A percentile compares a stretch with the other conserved stretches of the same genome.
These are phyloP conservation scores for Chlorophyllum brunneum DNA, from an alignment of 768 basidiomycete species.

Conservation along the genomic window DNA sequence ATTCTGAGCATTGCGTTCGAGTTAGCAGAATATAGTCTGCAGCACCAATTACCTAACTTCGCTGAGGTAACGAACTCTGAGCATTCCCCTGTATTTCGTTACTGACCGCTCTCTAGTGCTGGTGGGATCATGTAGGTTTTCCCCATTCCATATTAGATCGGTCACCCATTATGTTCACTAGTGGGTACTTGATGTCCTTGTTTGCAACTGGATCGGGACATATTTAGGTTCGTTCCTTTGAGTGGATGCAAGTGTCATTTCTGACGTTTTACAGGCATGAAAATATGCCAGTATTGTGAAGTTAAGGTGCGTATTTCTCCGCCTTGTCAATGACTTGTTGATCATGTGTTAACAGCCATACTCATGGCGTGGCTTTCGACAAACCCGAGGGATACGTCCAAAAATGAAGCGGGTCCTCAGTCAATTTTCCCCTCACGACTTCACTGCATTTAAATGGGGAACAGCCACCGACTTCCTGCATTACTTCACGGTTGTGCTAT, in stretches of 20 bases:
- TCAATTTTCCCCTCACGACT: conserved; percentile 86
- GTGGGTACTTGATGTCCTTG: conserved; percentile 85
- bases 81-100: conserved; percentile 13
- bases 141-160: conserved; percentile 8
- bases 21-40: conserved; percentile 82
- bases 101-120: conserved; percentile 50
- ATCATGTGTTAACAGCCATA: conserved; percentile 52
- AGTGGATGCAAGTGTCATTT: conserved; percentile 14
- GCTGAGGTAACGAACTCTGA: conserved; percentile 57
- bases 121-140: conserved; percentile 85
- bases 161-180: conserved; percentile 24
- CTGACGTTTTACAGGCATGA: conserved; percentile 58
- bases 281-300: conserved; percentile 82
- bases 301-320: conserved; percentile 60
- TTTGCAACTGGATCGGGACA: conserved; percentile 88
- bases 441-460: conserved; percentile 87
- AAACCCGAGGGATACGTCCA: conserved; percentile 71
- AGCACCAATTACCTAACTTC: conserved; percentile 87
- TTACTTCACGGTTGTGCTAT: conserved; percentile 69
- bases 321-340: conserved; percentile 9
- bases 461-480: conserved; percentile 70
- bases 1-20: conserved; percentile 87
- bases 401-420: conserved; percentile 78
- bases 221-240: conserved; percentile 55
- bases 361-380: conserved; percentile 79